A percentile compares a stretch with the other conserved stretches of the same genome.
These are phyloP conservation scores for Smittium culicis DNA, from an alignment of 371 early-diverging fungal genomes.

Conservation along the genomic window DNA sequence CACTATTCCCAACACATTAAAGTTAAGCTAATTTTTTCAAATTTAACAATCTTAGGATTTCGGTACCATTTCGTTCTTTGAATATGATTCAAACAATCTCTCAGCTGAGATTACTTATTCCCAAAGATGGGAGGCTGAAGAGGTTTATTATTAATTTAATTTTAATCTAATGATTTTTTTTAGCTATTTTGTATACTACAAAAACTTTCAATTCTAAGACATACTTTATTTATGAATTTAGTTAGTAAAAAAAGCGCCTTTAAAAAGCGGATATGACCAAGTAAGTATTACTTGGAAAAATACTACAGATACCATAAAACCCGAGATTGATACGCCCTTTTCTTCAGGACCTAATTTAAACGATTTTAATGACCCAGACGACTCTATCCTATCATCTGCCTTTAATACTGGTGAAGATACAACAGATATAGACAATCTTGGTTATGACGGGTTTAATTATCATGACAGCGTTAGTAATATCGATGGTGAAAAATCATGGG, in stretches of 20 bases:
- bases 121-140: conserved; percentile 7
- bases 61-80: background rate
- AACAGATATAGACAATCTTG: background rate
- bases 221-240: too few relatives aligned
- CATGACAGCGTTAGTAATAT: background rate
- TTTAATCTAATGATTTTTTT: too few relatives aligned
- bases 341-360: too few relatives aligned
- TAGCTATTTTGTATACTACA: too few relatives aligned
- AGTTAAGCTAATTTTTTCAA: too few relatives aligned
- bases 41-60: background rate
- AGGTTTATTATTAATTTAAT: background rate
- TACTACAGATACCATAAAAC: too few relatives aligned
- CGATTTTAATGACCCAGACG: too few relatives aligned
- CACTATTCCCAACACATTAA: background rate
- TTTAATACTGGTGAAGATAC: background rate
- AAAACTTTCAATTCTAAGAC: too few relatives aligned
- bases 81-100: background rate
- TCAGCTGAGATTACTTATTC: conserved; percentile 6
- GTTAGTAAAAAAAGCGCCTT: too few relatives aligned
- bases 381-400: background rate
- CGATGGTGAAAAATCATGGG: background rate
- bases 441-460: background rate
- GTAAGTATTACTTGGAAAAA: too few relatives aligned
- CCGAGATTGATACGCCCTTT: too few relatives aligned
- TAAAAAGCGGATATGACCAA: too few relatives aligned